Evolutionary conservation across 2,329 filamentous ascomycete species (phyloP), one percentile per base, ranked within the genome.

Genomic region (Herpotrichia juniperi): DNA sequence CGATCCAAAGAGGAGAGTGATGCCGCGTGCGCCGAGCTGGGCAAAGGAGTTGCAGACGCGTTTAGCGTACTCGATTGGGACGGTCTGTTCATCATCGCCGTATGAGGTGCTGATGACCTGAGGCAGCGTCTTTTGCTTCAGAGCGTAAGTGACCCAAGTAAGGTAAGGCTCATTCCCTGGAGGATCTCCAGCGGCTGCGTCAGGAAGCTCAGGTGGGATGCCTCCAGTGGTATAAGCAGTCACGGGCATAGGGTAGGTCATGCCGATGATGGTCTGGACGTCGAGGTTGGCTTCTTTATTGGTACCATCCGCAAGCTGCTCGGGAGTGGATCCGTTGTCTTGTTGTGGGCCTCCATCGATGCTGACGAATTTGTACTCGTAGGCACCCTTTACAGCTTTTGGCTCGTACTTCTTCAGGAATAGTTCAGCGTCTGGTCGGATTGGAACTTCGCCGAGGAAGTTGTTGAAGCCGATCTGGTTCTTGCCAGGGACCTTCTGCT

Each of bases 91-190:
- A 57, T 85, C 80, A 58, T 86, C 83, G 11, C 79, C 81, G 62
- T 86, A 87, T 11, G 81, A 84, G n/a, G 84, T 78, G 44, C 80
- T 81, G 9, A 87, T 75, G 2, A 86, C 80, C 46, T 83, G 82
- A 1, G 84, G 84, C 9, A 84, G 63, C 17, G 78, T 66, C 17
- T 71, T 63, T 46, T 81, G 76, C 17, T 42, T 32, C 17, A 51
- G 19, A 5, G 86, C 68, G 53, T 79, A 76, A 46, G 82, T 73
- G 12, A 85, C 71, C 57, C 83, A 80, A 31, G 81, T 78, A 5
- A 86, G 69, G 56, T 83, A 86, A 0, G 84, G 84, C 67, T 86
- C 83, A 61, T 86, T 86, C 16, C 77, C 2, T 87, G 73, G 67
- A 87, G 88, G 0, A 84, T 85, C 72, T 89, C 87, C 60, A 55